These are phyloP conservation scores for Magnusiomyces fungicola DNA, from an alignment of 1,139 yeast genomes.

Conservation along the genomic window DNA sequence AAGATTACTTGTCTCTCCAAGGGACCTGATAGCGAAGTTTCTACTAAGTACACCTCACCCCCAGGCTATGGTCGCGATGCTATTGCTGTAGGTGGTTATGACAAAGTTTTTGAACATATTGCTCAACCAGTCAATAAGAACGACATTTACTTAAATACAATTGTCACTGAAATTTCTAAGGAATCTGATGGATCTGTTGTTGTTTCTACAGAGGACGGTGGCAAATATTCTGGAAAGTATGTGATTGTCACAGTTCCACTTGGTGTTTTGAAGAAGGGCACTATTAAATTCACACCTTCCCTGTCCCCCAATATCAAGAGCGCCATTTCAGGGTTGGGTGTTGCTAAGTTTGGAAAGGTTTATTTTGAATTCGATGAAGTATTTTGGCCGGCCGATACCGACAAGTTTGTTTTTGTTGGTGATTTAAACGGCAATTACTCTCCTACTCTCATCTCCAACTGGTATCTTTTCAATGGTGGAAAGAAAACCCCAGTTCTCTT, in stretches of 20 bases:
- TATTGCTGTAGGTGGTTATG: slow-evolving; percentile 72
- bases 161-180: slow-evolving; percentile 39
- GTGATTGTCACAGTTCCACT: slow-evolving; percentile 69
- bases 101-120: slow-evolving; percentile 21
- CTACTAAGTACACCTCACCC: slow-evolving; percentile 40
- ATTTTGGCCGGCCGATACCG: slow-evolving; percentile 55
- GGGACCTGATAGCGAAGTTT: slow-evolving; percentile 42
- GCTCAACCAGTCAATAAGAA: slow-evolving; percentile 35
- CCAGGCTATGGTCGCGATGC: slow-evolving; percentile 87
- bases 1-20: slow-evolving; percentile 67
- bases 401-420: slow-evolving; percentile 43
- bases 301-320: slow-evolving; percentile 29
- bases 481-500: slow-evolving; percentile 19
- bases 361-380: slow-evolving; percentile 62
- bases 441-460: slow-evolving; percentile 48
- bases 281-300: slow-evolving; percentile 41
- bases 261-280: slow-evolving; percentile 48
- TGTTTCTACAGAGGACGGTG: slow-evolving; percentile 27
- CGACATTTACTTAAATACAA: slow-evolving; percentile 38
- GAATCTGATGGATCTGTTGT: slow-evolving; percentile 23
- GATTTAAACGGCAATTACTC: slow-evolving; percentile 28
- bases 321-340: slow-evolving; percentile 48
- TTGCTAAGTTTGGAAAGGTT: slow-evolving; percentile 71
- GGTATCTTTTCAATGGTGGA: slow-evolving; percentile 29
- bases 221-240: slow-evolving; percentile 39